Evolutionary conservation across 1,284 basidiomycete species (phyloP), one percentile per base, ranked within the genome.

Genomic region (Cutaneotrichosporon sp.): DNA sequence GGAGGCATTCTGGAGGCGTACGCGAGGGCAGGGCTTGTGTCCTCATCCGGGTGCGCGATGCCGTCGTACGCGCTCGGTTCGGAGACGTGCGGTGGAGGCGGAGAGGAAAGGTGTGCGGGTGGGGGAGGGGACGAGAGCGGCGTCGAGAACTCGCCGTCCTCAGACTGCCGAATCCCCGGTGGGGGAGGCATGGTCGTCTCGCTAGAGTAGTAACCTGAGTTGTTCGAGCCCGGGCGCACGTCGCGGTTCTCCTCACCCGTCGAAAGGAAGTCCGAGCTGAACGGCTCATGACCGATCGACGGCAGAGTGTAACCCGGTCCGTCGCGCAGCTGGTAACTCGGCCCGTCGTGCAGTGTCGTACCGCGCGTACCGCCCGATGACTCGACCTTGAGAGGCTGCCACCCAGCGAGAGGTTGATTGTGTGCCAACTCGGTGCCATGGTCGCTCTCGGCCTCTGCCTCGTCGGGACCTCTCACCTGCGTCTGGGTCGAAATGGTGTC

Each of bases 171-270:
- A 34, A 42, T 31, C 10, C 18, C 26, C 32, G 57, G 46, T 14
- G 30, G 51, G 14, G 30, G 56, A 14, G 14, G 42, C 38, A 26
- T 26, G 16, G 38, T 34, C n/a, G 56, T 50, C 60, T 26, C 57
- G 10, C 62, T 32, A 13, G 62, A 61, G 52, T 56, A 63, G 61
- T 63, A 66, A 0, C 58, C 62, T 40, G 65, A 66, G 55, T 47
- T 56, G 65, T 38, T 34, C 11, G 50, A 36, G 30, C 30, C 31
- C 14, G 32, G 38, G 38, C 38, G 22, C 16, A 36, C 36, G 10
- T 31, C 40, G 0, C 50, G 59, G 18, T 50, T 60, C n/a, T 56
- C 32, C 5, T 64, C 59, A 16, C 49, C 49, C 8, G 55, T 40
- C 14, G 40, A 30, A n/a, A 58, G 26, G 38, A 53, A 50, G n/a